Conservation (phyloP, 495 filamentous ascomycete genomes). For the Achaetomiella virescens region DNA sequence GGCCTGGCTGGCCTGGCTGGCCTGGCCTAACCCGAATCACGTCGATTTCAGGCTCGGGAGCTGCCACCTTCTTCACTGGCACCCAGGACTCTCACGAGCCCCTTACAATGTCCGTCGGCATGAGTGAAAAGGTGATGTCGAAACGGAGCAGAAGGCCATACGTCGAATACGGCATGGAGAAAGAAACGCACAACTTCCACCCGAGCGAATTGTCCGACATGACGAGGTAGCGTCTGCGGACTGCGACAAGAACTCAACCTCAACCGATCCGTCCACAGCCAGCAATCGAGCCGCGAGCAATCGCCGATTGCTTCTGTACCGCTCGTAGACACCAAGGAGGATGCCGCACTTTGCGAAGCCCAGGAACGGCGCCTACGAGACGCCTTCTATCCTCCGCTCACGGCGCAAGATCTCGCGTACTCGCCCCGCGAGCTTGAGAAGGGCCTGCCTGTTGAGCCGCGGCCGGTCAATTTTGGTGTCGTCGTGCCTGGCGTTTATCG, state of each 20-base stretch:
- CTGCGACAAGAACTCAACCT: constrained; percentile 7
- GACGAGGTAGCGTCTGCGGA: constrained; percentile 9
- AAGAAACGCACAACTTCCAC: constrained; percentile 1
- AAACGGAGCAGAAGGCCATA: constrained; percentile 23
- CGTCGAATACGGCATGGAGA: constrained; percentile 20
- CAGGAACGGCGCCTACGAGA: constrained; percentile 1
- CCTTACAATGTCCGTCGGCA: constrained; percentile 11
- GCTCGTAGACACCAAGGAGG: neutral
- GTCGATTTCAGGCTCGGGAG: neutral
- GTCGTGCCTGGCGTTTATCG: constrained; percentile 65
- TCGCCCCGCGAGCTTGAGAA: neutral
- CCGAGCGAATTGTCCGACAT: neutral
- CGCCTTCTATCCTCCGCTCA: constrained; percentile 11
- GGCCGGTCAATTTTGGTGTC: constrained; percentile 60
- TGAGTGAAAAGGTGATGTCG: constrained; percentile 18
- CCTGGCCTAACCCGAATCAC: neutral
- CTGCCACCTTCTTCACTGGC: neutral
- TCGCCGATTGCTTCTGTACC: constrained; percentile 11
- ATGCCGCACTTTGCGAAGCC: neutral
- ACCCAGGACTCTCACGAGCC: neutral
- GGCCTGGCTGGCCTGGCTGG: neutral
- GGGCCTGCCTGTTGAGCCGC: constrained; percentile 20
- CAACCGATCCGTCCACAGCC: constrained; percentile 14
- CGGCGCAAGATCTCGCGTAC: neutral
- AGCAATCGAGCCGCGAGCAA: constrained; percentile 16